Evolutionary conservation across 2,329 filamentous ascomycete genomes (phyloP), one percentile per base, ranked within the genome.

Genomic region (Calonectria pseudoturangicola): DNA sequence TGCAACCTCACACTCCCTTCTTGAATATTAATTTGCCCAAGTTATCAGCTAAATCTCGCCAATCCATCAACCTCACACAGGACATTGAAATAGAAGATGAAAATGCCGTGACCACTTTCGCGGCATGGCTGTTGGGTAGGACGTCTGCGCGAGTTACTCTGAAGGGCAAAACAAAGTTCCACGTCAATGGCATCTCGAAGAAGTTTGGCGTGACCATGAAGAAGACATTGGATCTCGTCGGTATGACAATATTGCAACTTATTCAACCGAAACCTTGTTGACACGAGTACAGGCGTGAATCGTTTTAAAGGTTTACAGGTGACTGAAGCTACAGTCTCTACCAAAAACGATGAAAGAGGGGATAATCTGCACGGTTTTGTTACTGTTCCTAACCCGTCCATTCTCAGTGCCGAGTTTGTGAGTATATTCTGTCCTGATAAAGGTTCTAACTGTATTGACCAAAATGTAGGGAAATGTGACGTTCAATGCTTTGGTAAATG

Each of bases 311-410:
- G 64, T 45, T 33, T 66, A 15, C 10, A 16, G 6, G 39, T 66
- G 15, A 66, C 64, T 5, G 12, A 56, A 12, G n/a, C 18, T 5
- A 45, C 64, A 5, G 45, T 66, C 28, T 56, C 48, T 25, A 33
- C 50, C n/a, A n/a, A 45, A 18, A 39, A 39, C 15, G 64, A 66
- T 21, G 27, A n/a, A 6, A 66, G 41, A 47, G 64, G 64, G 6
- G 64, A 66, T 7, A 56, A 66, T 27, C n/a, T 66, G 15, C 50
- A 58, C 15, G 64, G 64, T 5, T 45, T 21, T 41, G 50, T 47
- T 25, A 45, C 50, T 16, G 41, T 66, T 43, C 64, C 64, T 8
- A 66, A 66, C 15, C 64, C 48, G 4, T 66, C 64, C 1, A 47
- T 66, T 16, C 48, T 66, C 12, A 47, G 9, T 16, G 48, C 50